These are phyloP conservation scores for Apophysomyces elegans DNA, from an alignment of 371 early-diverging fungal species.

Conservation along the genomic window DNA sequence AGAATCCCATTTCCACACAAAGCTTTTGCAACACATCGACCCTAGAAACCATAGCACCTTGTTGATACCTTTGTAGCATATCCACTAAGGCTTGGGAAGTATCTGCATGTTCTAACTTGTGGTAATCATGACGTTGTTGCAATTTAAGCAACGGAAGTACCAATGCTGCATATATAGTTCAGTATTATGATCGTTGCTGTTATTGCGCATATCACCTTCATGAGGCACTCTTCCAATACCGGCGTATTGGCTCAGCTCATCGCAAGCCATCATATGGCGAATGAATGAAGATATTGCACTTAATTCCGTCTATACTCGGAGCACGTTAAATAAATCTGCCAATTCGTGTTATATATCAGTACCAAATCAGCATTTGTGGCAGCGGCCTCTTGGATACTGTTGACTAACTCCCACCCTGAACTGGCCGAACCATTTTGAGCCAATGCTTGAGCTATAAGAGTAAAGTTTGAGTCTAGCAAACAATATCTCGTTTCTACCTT, in stretches of 20 bases:
- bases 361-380: constrained; percentile 3
- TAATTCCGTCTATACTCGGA: constrained; percentile 16
- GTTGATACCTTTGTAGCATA: constrained; percentile 24
- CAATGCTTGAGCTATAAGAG: constrained; percentile 14
- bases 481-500: constrained; percentile 17
- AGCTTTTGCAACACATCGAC: constrained; percentile 23
- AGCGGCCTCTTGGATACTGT: constrained; percentile 12
- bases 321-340: not conserved
- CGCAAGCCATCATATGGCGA: constrained; percentile 13
- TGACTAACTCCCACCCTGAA: constrained; percentile 11
- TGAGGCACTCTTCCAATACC: not conserved
- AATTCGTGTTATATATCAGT: not conserved
- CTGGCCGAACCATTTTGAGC: constrained; percentile 8
- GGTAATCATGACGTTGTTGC: constrained; percentile 10
- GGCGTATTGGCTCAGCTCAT: constrained; percentile 13
- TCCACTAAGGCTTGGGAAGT: constrained; percentile 24
- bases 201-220: constrained; percentile 10
- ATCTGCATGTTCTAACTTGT: constrained; percentile 14
- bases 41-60: constrained; percentile 22
- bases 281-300: constrained; percentile 21
- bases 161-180: constrained; percentile 8
- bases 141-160: constrained; percentile 22
- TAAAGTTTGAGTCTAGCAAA: not conserved
- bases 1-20: constrained; percentile 22
- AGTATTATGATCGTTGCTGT: not conserved